These are phyloP conservation scores for Fusarium haematococcum DNA, from an alignment of 2,329 filamentous ascomycete genomes.

Conservation along the genomic window DNA sequence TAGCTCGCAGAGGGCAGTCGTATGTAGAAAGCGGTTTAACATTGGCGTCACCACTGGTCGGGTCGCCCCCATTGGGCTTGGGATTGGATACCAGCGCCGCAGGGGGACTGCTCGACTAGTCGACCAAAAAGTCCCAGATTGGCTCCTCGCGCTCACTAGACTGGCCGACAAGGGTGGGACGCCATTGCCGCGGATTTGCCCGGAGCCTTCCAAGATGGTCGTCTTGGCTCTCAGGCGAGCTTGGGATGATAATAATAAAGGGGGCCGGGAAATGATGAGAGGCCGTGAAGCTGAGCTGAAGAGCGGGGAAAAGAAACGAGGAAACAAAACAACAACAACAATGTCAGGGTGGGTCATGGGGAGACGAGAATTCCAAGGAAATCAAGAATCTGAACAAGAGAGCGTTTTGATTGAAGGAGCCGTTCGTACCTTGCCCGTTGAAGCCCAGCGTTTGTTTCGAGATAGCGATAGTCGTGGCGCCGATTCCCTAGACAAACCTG, in stretches of 20 bases:
- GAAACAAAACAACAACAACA: neutral
- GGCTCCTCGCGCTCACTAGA: constrained; percentile 19
- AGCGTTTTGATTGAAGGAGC: constrained; percentile 2
- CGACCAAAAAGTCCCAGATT: constrained; percentile 8
- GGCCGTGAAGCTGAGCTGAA: constrained; percentile 12
- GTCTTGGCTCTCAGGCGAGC: constrained; percentile 10
- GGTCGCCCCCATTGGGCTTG: neutral
- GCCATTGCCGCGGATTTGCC: constrained; percentile 33
- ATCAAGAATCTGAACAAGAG: neutral
- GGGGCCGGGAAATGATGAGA: constrained; percentile 17
- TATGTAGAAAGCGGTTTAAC: constrained; percentile 18
- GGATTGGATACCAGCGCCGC: neutral
- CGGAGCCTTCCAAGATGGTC: constrained; percentile 7
- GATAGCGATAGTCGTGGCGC: constrained; percentile 15
- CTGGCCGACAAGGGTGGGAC: constrained; percentile 22
- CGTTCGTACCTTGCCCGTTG: constrained; percentile 7
- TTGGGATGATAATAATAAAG: constrained; percentile 5
- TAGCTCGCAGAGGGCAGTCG: constrained; percentile 4
- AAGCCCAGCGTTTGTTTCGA: neutral
- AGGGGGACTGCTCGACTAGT: constrained; percentile 2
- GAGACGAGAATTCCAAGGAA: neutral
- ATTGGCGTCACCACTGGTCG: constrained; percentile 27
- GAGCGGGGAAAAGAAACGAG: constrained; percentile 9
- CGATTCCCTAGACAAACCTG: constrained; percentile 18
- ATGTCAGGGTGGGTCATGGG: neutral